Percentiles rank a stretch among this genome's conserved stretches.
phyloP scores from a whole-genome alignment of 495 filamentous ascomycete genomes.

The Annulohypoxylon nitens region DNA sequence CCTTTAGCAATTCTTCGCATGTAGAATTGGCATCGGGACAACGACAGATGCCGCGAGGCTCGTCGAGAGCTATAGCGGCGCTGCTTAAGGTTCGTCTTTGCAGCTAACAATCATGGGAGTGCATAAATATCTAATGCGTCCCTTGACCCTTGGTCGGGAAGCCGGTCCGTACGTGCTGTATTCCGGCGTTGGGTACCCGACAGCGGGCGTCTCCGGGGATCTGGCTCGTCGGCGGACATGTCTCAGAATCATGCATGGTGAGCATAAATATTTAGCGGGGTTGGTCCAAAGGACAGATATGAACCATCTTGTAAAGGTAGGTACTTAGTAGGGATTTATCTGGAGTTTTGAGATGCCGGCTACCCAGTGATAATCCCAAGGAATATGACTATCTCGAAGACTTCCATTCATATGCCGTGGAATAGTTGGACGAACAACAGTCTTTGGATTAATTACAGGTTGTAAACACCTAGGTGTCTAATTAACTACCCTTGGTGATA shows the following conservation, averaged over 20 bases:
- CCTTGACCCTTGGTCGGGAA: neutral
- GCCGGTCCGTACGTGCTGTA: neutral
- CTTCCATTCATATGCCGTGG: neutral
- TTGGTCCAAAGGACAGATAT: neutral
- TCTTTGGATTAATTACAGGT: slow-evolving; percentile 17
- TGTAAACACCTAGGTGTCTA: neutral
- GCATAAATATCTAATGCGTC: neutral
- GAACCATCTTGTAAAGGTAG: slow-evolving; percentile 1
- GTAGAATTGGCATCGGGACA: neutral
- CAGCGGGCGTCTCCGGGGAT: neutral
- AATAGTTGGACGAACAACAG: slow-evolving; percentile 9
- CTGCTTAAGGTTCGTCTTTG: neutral
- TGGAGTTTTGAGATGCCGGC: neutral
- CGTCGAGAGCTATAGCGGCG: neutral
- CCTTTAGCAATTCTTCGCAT: neutral
- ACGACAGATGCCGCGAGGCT: neutral
- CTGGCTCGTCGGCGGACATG: slow-evolving; percentile 6
- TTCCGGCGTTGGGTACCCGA: neutral
- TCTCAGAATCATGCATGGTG: slow-evolving; percentile 10
- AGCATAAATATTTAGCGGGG: neutral
- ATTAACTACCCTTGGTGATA: neutral
- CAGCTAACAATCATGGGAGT: neutral
- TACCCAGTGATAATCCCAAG: neutral
- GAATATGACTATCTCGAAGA: neutral
- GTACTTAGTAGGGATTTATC: neutral